phyloP scores from a whole-genome alignment of 148 eudicot genomes.

The Mesembryanthemum crystallinum region DNA sequence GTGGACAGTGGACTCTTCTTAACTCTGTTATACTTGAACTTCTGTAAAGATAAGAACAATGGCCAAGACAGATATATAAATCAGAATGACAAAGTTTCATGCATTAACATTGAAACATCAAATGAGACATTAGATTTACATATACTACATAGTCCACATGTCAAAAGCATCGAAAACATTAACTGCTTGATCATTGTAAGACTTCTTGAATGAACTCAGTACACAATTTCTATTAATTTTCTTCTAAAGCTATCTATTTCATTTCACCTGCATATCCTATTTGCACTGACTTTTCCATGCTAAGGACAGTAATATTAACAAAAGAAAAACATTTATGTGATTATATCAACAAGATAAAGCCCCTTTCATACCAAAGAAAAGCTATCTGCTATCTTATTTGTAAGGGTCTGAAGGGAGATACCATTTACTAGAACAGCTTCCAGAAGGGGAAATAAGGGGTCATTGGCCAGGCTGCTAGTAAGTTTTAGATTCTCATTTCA shows the following conservation, averaged over 20 bases:
- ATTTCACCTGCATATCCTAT: not conserved
- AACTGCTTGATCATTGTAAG: no score
- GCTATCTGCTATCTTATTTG: no score
- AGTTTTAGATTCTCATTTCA: no score
- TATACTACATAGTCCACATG: not conserved
- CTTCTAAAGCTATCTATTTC: not conserved
- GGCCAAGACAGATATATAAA: not conserved
- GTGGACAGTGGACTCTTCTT: not conserved
- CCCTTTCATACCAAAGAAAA: no score
- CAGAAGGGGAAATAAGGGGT: no score
- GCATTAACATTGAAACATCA: not conserved
- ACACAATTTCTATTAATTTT: not conserved
- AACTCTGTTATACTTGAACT: conserved; percentile 5
- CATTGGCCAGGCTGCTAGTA: no score
- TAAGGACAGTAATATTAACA: not conserved
- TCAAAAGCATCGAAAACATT: not conserved
- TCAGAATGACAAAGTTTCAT: not conserved
- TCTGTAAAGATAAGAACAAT: conserved; percentile 1
- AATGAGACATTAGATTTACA: not conserved
- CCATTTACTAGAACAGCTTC: no score
- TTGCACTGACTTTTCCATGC: not conserved
- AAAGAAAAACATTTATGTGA: not conserved
- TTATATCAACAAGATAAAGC: not conserved
- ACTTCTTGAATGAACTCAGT: not conserved
- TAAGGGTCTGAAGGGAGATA: no score